These are phyloP conservation scores for Thielaviopsis euricoi DNA, from an alignment of 2,329 filamentous ascomycete genomes.

Conservation along the genomic window DNA sequence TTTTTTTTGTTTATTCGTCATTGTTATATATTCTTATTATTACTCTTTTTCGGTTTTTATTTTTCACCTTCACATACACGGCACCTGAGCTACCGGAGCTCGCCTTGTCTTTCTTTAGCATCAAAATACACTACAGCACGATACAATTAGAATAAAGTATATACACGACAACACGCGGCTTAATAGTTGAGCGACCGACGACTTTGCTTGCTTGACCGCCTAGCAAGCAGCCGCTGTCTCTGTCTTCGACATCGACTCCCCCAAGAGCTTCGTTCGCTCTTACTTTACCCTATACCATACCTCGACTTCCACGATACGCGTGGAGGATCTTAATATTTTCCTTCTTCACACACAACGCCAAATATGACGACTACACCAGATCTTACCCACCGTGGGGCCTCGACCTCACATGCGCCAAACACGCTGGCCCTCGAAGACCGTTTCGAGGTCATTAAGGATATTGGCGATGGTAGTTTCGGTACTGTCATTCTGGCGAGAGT, in stretches of 20 bases:
- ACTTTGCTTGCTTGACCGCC: no score
- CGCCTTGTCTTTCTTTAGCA: no score
- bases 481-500: slow-evolving; percentile 87
- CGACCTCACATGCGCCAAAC: slow-evolving; percentile 34
- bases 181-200: no score
- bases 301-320: slow-evolving; percentile 11
- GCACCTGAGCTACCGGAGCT: no score
- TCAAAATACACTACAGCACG: no score
- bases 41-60: slow-evolving; percentile 8
- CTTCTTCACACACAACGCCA: slow-evolving; percentile 1
- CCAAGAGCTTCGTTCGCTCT: neutral
- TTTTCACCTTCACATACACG: slow-evolving; percentile 3
- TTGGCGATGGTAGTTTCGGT: slow-evolving; percentile 96
- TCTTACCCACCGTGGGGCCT: slow-evolving; percentile 49
- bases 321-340: slow-evolving; percentile 11
- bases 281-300: slow-evolving; percentile 12
- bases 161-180: no score
- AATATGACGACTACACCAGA: slow-evolving; percentile 35
- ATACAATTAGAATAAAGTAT: no score
- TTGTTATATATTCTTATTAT: slow-evolving; percentile 12
- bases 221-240: no score
- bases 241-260: no score
- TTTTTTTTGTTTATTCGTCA: slow-evolving; percentile 13
- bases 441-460: slow-evolving; percentile 94
- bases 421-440: slow-evolving; percentile 66